Conservation (phyloP, 768 basidiomycete species). For the Tulasnella sp. region DNA sequence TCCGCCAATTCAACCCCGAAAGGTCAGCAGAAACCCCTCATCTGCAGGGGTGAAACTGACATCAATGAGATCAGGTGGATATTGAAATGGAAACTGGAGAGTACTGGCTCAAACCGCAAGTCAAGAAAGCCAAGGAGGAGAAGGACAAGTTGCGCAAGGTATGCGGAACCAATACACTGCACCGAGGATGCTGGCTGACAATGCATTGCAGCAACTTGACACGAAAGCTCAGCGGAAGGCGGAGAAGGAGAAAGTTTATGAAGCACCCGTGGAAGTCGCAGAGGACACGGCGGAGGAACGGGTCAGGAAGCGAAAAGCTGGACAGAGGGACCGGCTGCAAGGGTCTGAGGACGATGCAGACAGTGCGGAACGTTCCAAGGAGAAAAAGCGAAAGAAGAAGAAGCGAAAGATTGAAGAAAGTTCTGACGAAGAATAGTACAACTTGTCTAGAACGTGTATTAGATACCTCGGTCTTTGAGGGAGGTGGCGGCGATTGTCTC, state of each 20-base stretch:
- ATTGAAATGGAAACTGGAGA: conserved; percentile 93
- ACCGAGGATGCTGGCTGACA: not conserved
- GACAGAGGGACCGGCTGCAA: conserved; percentile 25
- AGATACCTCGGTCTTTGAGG: too few species aligned
- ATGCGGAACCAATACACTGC: conserved; percentile 6
- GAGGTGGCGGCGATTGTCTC: not conserved
- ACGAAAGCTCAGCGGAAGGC: conserved; percentile 56
- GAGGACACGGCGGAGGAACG: conserved; percentile 63
- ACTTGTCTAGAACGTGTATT: not conserved
- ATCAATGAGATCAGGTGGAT: conserved; percentile 49
- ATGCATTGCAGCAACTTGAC: conserved; percentile 56
- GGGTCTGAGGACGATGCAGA: conserved; percentile 13
- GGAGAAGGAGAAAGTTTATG: conserved; percentile 76
- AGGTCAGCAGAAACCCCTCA: conserved; percentile 39
- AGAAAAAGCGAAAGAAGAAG: conserved; percentile 24
- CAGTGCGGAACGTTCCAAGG: not conserved
- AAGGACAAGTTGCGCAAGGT: conserved; percentile 70
- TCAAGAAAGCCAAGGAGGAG: conserved; percentile 69
- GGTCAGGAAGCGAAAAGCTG: conserved; percentile 36
- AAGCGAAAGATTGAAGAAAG: conserved; percentile 20
- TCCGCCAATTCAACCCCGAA: conserved; percentile 84
- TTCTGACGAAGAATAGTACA: not conserved
- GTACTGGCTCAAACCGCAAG: conserved; percentile 88
- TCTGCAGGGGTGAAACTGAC: not conserved
- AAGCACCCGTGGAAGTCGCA: conserved; percentile 72